Evolutionary conservation across 2,329 filamentous ascomycete genomes (phyloP), one percentile per base, ranked within the genome.

Genomic region (Penicillium sp.): DNA sequence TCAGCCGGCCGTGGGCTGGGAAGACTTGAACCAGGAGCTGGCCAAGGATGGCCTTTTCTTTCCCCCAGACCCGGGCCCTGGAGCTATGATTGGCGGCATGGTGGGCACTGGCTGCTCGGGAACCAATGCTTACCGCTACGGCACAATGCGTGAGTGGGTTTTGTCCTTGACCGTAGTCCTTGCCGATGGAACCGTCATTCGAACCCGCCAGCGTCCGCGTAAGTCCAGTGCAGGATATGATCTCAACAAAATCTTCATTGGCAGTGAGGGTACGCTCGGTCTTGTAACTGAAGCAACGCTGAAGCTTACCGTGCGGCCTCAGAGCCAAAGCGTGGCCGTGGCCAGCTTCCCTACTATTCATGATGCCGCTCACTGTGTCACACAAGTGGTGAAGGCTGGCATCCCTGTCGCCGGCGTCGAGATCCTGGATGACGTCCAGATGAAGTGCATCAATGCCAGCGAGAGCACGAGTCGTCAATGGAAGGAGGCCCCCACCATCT

Each of bases 111-210:
- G 76, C 42, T 79, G 77, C 57, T 78, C 76, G 4, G 91, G 91
- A 53, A 96, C 91, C 13, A 96, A 96, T 70, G 87, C 91, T 15
- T 95, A 95, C 76, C 82, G 91, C 52, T 96, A 95, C 70, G 92
- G 91, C 57, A 96, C 91, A 2, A 96, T 96, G 90, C 86, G 89
- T 57, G 91, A 96, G 69, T 96, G 91, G 91, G 92, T 96, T 12
- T 76, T 95, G 21, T 88, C 84, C 49, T 74, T 96, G 60, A 96
- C 91, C 0, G 89, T 95, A 4, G 91, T 96, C 10, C 80, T 96
- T 64, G 91, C 91, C 16, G 92, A 96, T 71, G 91, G 91, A 45
- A 95, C 91, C 1, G 74, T 96, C 47, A 87, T 96, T 74, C 93
- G 92, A 78, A 96, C 92, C 10, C 82, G 89, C 57, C 90, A 95